Evolutionary conservation across 164 flowering plant species (phyloP).

Genomic region (Sedum album): DNA sequence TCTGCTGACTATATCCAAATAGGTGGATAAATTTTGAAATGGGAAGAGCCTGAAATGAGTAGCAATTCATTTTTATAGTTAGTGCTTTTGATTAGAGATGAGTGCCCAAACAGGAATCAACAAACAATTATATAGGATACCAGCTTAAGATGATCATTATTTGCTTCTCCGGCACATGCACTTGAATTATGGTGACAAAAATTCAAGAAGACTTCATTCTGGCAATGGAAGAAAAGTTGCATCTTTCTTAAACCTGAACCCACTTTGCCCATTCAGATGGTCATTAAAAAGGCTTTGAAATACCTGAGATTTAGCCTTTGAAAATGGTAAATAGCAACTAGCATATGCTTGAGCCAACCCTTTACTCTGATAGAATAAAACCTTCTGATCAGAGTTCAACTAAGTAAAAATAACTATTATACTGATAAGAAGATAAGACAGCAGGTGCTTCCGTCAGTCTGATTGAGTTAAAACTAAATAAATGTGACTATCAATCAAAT

Average conservation of each 20-base stretch:
- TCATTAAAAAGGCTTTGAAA: slow-evolving; percentile 14
- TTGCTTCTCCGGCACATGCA: slow-evolving; percentile 28
- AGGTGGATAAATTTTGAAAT: slow-evolving; percentile 38
- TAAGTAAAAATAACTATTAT: no score
- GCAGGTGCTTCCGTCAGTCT: no score
- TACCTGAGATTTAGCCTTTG: slow-evolving; percentile 43
- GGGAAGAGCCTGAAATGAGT: slow-evolving; percentile 50
- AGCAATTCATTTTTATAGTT: background rate
- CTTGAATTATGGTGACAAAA: slow-evolving; percentile 51
- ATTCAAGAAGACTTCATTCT: slow-evolving; percentile 56
- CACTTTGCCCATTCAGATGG: background rate
- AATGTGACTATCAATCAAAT: no score
- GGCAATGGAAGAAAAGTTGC: no score
- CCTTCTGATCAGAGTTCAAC: no score
- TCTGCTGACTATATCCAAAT: slow-evolving; percentile 19
- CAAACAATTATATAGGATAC: slow-evolving; percentile 20
- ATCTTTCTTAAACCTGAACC: background rate
- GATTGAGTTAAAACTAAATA: no score
- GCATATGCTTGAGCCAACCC: slow-evolving; percentile 64
- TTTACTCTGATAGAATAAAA: no score
- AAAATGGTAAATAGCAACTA: slow-evolving; percentile 37
- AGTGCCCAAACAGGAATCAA: background rate
- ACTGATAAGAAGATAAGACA: no score
- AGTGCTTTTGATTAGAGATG: background rate
- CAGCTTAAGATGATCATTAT: slow-evolving; percentile 34